These are phyloP conservation scores for Suillus americanus DNA, from an alignment of 768 basidiomycete genomes.

Conservation along the genomic window DNA sequence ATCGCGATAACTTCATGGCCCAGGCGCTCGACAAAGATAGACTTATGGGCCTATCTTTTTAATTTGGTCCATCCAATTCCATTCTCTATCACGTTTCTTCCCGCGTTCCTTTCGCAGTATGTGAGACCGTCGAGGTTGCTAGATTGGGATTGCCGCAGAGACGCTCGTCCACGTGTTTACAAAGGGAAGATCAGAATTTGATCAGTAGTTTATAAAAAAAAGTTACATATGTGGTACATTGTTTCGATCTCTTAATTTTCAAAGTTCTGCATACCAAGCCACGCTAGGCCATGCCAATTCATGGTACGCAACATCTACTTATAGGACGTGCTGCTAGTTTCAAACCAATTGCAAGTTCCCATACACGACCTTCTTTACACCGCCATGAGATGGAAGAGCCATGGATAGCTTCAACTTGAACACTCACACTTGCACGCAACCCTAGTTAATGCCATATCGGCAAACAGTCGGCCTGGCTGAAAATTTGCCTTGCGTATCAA, in stretches of 20 bases:
- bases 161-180: not conserved
- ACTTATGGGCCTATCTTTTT: not conserved
- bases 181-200: constrained; percentile 1
- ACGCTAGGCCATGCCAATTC: not conserved
- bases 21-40: not conserved
- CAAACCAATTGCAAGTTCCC: not conserved
- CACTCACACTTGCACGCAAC: not conserved
- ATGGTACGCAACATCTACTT: not conserved
- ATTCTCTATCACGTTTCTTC: not conserved
- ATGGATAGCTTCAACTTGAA: not conserved
- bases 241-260: not conserved
- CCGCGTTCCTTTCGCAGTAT: constrained; percentile 6
- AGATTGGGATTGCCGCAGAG: constrained; percentile 1
- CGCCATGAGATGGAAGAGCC: constrained; percentile 1
- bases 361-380: constrained; percentile 1
- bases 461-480: not conserved
- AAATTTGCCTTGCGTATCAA: not conserved
- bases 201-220: not conserved
- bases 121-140: not conserved
- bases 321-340: not conserved
- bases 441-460: not conserved
- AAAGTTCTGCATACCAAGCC: not conserved
- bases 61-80: not conserved
- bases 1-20: constrained; percentile 4
- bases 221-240: not conserved